A percentile compares a stretch with the other conserved stretches of the same genome.
phyloP scores from a whole-genome alignment of 1,139 yeast genomes.

The Saccharomyces hybrid region DNA sequence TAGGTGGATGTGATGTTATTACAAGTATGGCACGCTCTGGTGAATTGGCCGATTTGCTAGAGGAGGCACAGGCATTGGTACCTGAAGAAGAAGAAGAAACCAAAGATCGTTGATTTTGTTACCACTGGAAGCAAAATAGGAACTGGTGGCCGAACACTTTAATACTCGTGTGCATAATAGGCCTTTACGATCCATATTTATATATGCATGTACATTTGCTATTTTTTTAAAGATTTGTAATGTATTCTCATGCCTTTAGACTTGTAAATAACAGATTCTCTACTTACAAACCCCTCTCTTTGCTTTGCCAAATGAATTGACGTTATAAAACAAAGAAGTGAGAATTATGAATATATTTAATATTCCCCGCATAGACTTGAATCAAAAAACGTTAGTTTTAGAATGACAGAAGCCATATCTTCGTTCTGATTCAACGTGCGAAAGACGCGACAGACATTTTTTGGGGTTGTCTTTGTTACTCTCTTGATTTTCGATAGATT shows the following conservation, averaged over 20 bases:
- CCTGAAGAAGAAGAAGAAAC: slow-evolving; percentile 53
- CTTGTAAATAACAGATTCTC: slow-evolving; percentile 27
- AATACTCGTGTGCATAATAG: background rate
- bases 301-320: slow-evolving; percentile 3
- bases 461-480: background rate
- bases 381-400: background rate
- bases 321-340: slow-evolving; percentile 5
- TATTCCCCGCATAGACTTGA: background rate
- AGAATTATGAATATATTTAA: slow-evolving; percentile 7
- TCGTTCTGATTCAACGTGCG: background rate
- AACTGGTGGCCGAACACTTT: background rate
- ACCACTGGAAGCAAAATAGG: background rate
- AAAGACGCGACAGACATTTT: background rate
- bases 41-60: slow-evolving; percentile 81
- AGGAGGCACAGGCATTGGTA: slow-evolving; percentile 68
- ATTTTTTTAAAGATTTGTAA: background rate
- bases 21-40: slow-evolving; percentile 89
- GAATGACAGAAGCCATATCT: background rate
- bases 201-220: slow-evolving; percentile 1
- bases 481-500: background rate
- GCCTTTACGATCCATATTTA: background rate
- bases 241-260: slow-evolving; percentile 31
- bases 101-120: background rate
- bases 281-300: slow-evolving; percentile 30
- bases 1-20: slow-evolving; percentile 96